phyloP scores from a whole-genome alignment of 352 stramenopile genomes.

The Globisporangium splendens region DNA sequence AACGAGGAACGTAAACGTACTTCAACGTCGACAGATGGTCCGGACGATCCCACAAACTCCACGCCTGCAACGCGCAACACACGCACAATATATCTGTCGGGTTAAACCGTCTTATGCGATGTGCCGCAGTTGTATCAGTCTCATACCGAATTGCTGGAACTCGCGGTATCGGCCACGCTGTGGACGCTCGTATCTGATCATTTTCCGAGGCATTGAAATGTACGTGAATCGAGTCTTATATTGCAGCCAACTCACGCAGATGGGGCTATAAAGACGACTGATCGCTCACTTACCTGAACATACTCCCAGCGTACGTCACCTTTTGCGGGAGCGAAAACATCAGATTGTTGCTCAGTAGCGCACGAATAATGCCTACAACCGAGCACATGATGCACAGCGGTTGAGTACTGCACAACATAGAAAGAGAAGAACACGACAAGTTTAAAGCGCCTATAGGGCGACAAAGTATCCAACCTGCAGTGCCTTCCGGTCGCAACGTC shows the following conservation, averaged over 20 bases:
- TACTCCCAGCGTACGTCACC: conserved; percentile 80
- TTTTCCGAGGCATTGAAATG: too few relatives aligned
- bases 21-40: conserved; percentile 76
- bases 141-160: conserved; percentile 84
- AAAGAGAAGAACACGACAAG: neutral
- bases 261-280: conserved; percentile 8
- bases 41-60: conserved; percentile 78
- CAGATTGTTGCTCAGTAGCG: conserved; percentile 76
- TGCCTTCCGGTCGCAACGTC: conserved; percentile 82
- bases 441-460: neutral
- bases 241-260: neutral
- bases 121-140: neutral
- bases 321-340: conserved; percentile 75
- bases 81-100: conserved; percentile 6
- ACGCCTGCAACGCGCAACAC: conserved; percentile 27
- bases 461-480: conserved; percentile 32
- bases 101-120: neutral
- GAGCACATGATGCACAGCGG: neutral
- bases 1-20: conserved; percentile 19
- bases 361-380: conserved; percentile 62
- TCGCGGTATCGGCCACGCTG: conserved; percentile 84
- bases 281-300: conserved; percentile 79
- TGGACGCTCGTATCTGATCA: conserved; percentile 75
- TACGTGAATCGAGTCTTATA: too few relatives aligned
- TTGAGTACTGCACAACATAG: too few relatives aligned